Evolutionary conservation across 2,329 filamentous ascomycete genomes (phyloP).

Genomic region (Hypoxylon sp.): DNA sequence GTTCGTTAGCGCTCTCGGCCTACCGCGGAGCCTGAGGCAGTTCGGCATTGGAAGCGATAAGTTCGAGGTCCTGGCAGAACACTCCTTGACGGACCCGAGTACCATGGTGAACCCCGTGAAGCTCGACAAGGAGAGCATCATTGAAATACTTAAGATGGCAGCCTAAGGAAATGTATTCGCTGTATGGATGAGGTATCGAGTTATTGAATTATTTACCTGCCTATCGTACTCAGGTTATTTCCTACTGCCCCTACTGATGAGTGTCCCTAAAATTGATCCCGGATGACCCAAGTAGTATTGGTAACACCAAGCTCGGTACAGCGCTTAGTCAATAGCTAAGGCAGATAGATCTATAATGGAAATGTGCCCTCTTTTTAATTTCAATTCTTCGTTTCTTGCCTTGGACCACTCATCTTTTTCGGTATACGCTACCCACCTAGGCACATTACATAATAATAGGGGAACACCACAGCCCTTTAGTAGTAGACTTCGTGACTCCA

Average conservation of each 20-base stretch:
- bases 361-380: too few relatives aligned
- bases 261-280: not conserved
- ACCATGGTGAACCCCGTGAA: constrained; percentile 38
- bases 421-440: too few relatives aligned
- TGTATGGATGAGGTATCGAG: not conserved
- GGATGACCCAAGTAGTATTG: not conserved
- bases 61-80: constrained; percentile 41
- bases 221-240: not conserved
- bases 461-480: too few relatives aligned
- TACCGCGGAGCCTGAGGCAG: constrained; percentile 40
- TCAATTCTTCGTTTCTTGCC: too few relatives aligned
- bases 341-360: too few relatives aligned
- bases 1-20: constrained; percentile 40
- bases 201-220: not conserved
- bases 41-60: constrained; percentile 43
- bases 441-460: too few relatives aligned
- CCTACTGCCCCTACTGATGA: not conserved
- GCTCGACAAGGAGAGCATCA: constrained; percentile 43
- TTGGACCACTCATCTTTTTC: too few relatives aligned
- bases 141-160: constrained; percentile 46
- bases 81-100: constrained; percentile 38
- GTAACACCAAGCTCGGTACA: too few relatives aligned
- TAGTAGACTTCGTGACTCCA: too few relatives aligned
- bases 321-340: too few relatives aligned
- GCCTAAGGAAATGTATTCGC: constrained; percentile 15